These are phyloP conservation scores for Lentinula sp. DNA, from an alignment of 768 basidiomycete species.

Conservation along the genomic window DNA sequence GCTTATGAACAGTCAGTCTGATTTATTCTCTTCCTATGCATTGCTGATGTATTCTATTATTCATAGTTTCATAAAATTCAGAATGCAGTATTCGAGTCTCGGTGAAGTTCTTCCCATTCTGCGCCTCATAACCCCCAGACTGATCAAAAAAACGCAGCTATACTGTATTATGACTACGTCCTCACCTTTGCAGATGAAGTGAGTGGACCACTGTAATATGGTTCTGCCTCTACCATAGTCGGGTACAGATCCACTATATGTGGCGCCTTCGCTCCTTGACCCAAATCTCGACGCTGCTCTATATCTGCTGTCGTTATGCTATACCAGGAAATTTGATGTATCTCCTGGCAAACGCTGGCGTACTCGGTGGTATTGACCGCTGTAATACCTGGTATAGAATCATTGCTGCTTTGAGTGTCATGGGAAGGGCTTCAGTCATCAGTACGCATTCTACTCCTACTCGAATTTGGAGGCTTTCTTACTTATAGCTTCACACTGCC, in stretches of 20 bases:
- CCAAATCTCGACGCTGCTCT: background rate
- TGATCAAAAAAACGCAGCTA: background rate
- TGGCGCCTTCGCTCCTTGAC: background rate
- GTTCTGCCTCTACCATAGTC: background rate
- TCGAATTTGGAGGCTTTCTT: background rate
- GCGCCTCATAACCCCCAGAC: too few species aligned
- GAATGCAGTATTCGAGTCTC: background rate
- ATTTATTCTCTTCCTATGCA: background rate
- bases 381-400: background rate
- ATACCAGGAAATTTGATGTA: background rate
- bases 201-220: background rate
- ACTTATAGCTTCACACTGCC: background rate
- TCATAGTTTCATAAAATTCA: background rate
- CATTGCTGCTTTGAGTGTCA: background rate
- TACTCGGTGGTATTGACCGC: background rate
- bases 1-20: background rate
- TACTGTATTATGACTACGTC: background rate
- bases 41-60: background rate
- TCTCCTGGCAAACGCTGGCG: background rate
- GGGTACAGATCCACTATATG: background rate
- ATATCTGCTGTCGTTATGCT: background rate
- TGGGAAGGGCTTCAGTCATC: background rate
- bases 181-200: background rate
- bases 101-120: background rate
- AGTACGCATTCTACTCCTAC: background rate